Conservation (phyloP, 495 filamentous ascomycete genomes). For the Delitschia confertaspora region DNA sequence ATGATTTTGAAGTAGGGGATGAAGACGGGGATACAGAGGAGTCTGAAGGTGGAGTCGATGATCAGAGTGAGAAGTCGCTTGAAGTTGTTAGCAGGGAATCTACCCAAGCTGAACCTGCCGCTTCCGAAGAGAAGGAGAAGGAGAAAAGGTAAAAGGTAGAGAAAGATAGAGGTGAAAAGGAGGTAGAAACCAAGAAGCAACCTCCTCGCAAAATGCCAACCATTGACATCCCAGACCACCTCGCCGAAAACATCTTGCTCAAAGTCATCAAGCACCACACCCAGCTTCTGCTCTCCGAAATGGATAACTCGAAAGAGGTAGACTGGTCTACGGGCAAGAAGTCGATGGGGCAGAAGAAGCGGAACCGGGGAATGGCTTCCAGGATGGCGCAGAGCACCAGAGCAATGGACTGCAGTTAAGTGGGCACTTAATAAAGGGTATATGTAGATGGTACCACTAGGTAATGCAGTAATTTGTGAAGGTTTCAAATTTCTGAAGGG, state of each 20-base stretch:
- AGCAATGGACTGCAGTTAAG: too few relatives aligned
- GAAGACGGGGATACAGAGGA: slow-evolving; percentile 3
- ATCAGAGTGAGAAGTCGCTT: not conserved
- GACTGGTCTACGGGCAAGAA: slow-evolving; percentile 18
- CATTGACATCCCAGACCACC: slow-evolving; percentile 26
- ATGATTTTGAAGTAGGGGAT: slow-evolving; percentile 19
- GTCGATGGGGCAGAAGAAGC: too few relatives aligned
- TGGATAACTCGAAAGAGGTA: slow-evolving; percentile 29
- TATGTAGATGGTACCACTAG: too few relatives aligned
- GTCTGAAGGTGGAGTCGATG: slow-evolving; percentile 1
- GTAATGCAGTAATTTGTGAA: too few relatives aligned
- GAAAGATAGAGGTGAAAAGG: not conserved
- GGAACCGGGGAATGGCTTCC: too few relatives aligned
- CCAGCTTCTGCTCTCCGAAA: slow-evolving; percentile 25
- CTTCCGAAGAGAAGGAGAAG: slow-evolving; percentile 1
- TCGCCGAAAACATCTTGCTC: slow-evolving; percentile 25
- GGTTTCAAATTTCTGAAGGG: too few relatives aligned
- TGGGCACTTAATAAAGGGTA: too few relatives aligned
- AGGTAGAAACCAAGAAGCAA: slow-evolving; percentile 11
- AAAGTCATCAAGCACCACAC: slow-evolving; percentile 27
- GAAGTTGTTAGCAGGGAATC: not conserved
- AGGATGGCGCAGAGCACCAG: too few relatives aligned
- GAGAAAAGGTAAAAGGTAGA: not conserved
- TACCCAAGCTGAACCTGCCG: not conserved
- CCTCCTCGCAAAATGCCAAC: slow-evolving; percentile 9